Percentiles rank a stretch among this genome's conserved stretches.
Conservation (phyloP, 176 grass and related monocot species). For the Cenchrus fungigraminus region DNA sequence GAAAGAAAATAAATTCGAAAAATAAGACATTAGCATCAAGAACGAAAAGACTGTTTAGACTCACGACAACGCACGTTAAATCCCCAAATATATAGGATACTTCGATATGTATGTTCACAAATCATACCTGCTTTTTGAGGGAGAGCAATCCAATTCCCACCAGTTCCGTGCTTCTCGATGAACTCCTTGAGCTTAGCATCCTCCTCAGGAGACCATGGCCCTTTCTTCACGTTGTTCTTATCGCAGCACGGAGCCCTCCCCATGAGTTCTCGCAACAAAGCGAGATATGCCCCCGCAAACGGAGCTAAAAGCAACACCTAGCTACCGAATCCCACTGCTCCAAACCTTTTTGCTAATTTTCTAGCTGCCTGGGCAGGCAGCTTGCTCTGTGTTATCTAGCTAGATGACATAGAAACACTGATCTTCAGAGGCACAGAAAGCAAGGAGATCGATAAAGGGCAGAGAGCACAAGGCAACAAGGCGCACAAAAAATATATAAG, state of each 20-base stretch:
- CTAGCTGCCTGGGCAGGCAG: conserved; percentile 43
- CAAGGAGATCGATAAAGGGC: conserved; percentile 16
- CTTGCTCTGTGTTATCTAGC: conserved; percentile 34
- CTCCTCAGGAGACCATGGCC: conserved; percentile 94
- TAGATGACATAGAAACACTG: conserved; percentile 49
- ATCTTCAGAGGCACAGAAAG: conserved; percentile 62
- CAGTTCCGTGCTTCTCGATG: conserved; percentile 90
- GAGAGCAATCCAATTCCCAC: conserved; percentile 95
- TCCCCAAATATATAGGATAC: conserved; percentile 1
- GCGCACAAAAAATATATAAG: conserved; percentile 65
- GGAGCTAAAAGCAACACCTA: conserved; percentile 32
- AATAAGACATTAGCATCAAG: not conserved
- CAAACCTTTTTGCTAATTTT: conserved; percentile 57
- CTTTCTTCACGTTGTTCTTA: conserved; percentile 95
- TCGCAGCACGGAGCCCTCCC: conserved; percentile 96
- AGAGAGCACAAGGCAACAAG: conserved; percentile 49
- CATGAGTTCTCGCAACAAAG: conserved; percentile 49
- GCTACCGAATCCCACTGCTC: conserved; percentile 47
- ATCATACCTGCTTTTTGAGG: conserved; percentile 90
- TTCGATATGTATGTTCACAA: not conserved
- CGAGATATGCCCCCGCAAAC: conserved; percentile 8
- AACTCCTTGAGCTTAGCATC: conserved; percentile 93
- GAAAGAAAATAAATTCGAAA: not conserved
- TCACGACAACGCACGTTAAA: not conserved
- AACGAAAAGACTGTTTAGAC: not conserved